Percentiles rank a stretch among this genome's conserved stretches.
These are phyloP conservation scores for Ambrosia artemisiifolia DNA, from an alignment of 129 eudicot species.

Conservation along the genomic window DNA sequence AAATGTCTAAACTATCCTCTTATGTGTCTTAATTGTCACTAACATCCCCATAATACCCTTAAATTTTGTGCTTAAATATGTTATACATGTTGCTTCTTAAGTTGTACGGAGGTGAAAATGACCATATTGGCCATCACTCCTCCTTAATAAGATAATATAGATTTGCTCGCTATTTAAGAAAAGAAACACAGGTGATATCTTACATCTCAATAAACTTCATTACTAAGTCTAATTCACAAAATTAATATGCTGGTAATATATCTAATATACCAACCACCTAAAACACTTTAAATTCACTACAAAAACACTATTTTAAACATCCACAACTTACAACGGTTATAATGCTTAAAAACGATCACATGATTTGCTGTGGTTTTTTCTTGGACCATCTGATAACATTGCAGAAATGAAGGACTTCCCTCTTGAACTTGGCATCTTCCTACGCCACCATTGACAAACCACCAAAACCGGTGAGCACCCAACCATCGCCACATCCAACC, in stretches of 20 bases:
- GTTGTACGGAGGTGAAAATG: too few relatives aligned
- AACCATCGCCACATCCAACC: too few relatives aligned
- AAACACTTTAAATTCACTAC: neutral
- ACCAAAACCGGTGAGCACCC: too few relatives aligned
- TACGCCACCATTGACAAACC: too few relatives aligned
- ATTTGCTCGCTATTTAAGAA: too few relatives aligned
- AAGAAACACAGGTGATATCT: neutral
- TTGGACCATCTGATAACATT: slow-evolving; percentile 20
- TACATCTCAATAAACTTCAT: slow-evolving; percentile 5
- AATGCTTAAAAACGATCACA: slow-evolving; percentile 7
- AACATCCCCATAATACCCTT: too few relatives aligned
- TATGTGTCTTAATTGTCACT: too few relatives aligned
- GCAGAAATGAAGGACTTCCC: slow-evolving; percentile 36
- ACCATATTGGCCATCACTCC: too few relatives aligned
- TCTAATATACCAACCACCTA: neutral
- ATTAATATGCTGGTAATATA: slow-evolving; percentile 7
- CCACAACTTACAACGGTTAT: slow-evolving; percentile 20
- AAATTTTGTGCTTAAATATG: too few relatives aligned
- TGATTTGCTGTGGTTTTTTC: slow-evolving; percentile 26
- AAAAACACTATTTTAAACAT: neutral
- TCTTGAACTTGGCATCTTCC: slow-evolving; percentile 44
- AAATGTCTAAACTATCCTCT: too few relatives aligned
- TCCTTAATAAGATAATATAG: too few relatives aligned
- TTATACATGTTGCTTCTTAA: too few relatives aligned
- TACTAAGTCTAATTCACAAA: slow-evolving; percentile 12